Percentiles rank a stretch among this genome's conserved stretches.
These are phyloP conservation scores for Peronospora belbahrii DNA, from an alignment of 352 stramenopile genomes.

Conservation along the genomic window DNA sequence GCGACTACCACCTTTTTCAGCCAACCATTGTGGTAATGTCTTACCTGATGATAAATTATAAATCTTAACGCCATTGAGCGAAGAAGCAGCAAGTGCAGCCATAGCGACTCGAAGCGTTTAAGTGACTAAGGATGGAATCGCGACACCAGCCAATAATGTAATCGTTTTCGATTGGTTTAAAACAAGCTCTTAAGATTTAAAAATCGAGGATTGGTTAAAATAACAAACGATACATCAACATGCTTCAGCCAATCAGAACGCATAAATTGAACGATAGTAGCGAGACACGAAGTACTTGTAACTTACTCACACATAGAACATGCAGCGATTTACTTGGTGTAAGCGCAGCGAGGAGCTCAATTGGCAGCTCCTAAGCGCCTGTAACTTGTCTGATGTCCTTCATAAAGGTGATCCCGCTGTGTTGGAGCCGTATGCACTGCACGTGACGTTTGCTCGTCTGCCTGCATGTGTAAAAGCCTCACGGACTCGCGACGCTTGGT, in stretches of 20 bases:
- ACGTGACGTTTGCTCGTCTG: slow-evolving; percentile 64
- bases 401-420: slow-evolving; percentile 42
- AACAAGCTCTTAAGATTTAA: background rate
- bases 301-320: too few species aligned
- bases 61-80: slow-evolving; percentile 91
- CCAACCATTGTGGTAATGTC: slow-evolving; percentile 91
- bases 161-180: slow-evolving; percentile 2
- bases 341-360: slow-evolving; percentile 69
- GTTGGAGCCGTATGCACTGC: slow-evolving; percentile 62
- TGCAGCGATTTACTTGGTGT: slow-evolving; percentile 60
- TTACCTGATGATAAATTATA: slow-evolving; percentile 94
- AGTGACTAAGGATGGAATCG: too few species aligned
- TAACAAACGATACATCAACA: background rate
- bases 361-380: slow-evolving; percentile 47
- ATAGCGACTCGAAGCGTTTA: slow-evolving; percentile 24
- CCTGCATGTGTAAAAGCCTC: slow-evolving; percentile 17
- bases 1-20: slow-evolving; percentile 64
- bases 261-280: too few species aligned
- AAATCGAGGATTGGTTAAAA: slow-evolving; percentile 6
- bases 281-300: too few species aligned
- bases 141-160: slow-evolving; percentile 16
- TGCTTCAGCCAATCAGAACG: background rate
- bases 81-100: slow-evolving; percentile 71
- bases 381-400: slow-evolving; percentile 49
- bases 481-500: slow-evolving; percentile 48